Conservation (phyloP, 2,329 filamentous ascomycete species). For the Colletotrichum sp. region DNA sequence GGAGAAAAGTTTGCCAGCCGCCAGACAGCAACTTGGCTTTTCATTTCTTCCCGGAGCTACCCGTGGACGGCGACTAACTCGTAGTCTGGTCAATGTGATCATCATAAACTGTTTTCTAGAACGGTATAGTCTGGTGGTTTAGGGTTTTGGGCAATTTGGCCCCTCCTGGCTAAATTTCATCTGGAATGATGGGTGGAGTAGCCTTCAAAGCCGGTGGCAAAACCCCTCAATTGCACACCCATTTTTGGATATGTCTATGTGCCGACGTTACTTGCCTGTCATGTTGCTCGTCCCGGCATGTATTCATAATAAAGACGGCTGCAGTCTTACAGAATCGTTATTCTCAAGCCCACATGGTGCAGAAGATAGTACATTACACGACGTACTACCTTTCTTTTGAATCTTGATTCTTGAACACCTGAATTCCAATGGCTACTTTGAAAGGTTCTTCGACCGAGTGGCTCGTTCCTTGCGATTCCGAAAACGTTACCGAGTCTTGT, state of each 20-base stretch:
- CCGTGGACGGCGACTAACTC: background rate
- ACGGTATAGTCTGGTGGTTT: background rate
- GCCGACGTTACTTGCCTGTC: background rate
- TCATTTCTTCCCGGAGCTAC: background rate
- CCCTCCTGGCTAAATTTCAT: background rate
- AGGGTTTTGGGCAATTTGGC: background rate
- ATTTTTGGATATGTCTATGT: background rate
- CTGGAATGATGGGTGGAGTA: background rate
- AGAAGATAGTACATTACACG: background rate
- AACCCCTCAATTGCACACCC: background rate
- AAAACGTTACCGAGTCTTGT: background rate
- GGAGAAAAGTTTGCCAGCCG: background rate
- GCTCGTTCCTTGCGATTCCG: background rate
- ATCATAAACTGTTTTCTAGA: background rate
- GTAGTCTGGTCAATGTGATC: background rate
- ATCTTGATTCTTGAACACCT: background rate
- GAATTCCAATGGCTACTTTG: background rate
- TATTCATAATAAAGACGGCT: background rate
- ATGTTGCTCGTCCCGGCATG: background rate
- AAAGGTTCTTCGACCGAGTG: background rate
- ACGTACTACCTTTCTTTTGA: background rate
- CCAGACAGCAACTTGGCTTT: background rate
- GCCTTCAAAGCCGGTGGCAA: background rate
- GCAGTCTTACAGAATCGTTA: background rate
- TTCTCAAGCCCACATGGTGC: background rate